phyloP scores from a whole-genome alignment of 2,329 filamentous ascomycete genomes.

The Hymenoscyphus infarciens region DNA sequence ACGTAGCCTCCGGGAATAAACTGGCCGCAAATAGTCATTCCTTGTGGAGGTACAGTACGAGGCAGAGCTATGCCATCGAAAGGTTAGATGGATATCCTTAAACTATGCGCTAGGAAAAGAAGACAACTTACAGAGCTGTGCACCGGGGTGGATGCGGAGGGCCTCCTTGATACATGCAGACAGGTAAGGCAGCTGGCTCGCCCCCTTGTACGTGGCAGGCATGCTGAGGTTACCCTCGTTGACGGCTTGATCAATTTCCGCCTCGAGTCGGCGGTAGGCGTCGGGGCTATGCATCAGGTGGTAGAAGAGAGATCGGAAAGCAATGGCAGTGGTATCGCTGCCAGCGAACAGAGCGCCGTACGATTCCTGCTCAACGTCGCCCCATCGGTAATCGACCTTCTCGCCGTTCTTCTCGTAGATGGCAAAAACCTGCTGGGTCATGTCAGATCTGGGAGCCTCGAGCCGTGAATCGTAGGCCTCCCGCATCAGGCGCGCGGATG shows the following conservation, averaged over 20 bases:
- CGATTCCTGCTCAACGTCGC: slow-evolving; percentile 23
- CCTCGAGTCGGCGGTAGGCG: slow-evolving; percentile 26
- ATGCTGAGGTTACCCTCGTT: slow-evolving; percentile 20
- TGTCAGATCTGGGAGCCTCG: no score
- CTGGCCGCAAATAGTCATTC: slow-evolving; percentile 39
- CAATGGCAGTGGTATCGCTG: slow-evolving; percentile 47
- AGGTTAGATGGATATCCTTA: not conserved
- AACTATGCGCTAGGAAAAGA: slow-evolving; percentile 44
- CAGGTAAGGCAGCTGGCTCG: slow-evolving; percentile 46
- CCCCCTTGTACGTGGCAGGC: slow-evolving; percentile 38
- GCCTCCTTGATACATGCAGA: slow-evolving; percentile 53
- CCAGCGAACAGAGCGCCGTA: slow-evolving; percentile 37
- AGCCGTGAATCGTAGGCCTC: no score
- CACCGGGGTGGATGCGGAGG: slow-evolving; percentile 46
- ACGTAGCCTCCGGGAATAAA: slow-evolving; percentile 42
- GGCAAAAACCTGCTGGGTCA: slow-evolving; percentile 42
- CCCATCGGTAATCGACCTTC: slow-evolving; percentile 37
- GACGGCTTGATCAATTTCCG: slow-evolving; percentile 33
- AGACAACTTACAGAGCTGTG: slow-evolving; percentile 46
- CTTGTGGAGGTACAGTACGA: no score
- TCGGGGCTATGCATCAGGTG: slow-evolving; percentile 38
- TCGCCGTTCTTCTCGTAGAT: slow-evolving; percentile 36
- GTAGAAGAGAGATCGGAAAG: slow-evolving; percentile 43
- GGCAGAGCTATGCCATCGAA: no score
- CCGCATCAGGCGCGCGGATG: no score